These are phyloP conservation scores for Torulaspora franciscae DNA, from an alignment of 805 yeast genomes.

Conservation along the genomic window DNA sequence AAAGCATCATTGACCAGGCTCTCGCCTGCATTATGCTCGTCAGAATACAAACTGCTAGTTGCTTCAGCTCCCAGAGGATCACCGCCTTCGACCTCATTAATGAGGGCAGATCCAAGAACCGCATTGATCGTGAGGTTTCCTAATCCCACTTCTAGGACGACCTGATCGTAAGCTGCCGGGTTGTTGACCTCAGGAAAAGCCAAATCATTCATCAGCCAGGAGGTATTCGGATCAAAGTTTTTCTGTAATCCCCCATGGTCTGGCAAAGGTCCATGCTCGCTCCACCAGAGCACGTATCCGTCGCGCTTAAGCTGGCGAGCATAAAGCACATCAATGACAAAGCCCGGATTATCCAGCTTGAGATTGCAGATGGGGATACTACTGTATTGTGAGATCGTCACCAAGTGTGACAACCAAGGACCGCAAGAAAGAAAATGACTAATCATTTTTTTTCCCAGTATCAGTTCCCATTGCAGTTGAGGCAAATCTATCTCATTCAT, in stretches of 20 bases:
- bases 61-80: constrained; percentile 53
- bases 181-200: constrained; percentile 68
- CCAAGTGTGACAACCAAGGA: constrained; percentile 63
- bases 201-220: constrained; percentile 46
- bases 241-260: constrained; percentile 80
- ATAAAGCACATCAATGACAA: constrained; percentile 77
- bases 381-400: constrained; percentile 62
- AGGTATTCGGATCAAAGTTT: constrained; percentile 46
- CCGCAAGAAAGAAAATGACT: constrained; percentile 71
- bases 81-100: constrained; percentile 85
- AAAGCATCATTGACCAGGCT: constrained; percentile 78
- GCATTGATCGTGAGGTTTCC: constrained; percentile 83
- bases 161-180: constrained; percentile 75
- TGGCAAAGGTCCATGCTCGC: constrained; percentile 60
- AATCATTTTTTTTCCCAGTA: constrained; percentile 57
- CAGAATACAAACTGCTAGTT: constrained; percentile 26
- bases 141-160: constrained; percentile 71
- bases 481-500: constrained; percentile 58
- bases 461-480: constrained; percentile 76
- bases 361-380: constrained; percentile 85
- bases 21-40: constrained; percentile 17
- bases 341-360: constrained; percentile 69
- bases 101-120: constrained; percentile 72
- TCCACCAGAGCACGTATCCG: constrained; percentile 90
- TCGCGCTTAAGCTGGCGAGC: constrained; percentile 67